Percentiles rank a stretch among this genome's conserved stretches.
Evolutionary conservation across 345 rosid species (phyloP).

Genomic region (Ailanthus altissimus): DNA sequence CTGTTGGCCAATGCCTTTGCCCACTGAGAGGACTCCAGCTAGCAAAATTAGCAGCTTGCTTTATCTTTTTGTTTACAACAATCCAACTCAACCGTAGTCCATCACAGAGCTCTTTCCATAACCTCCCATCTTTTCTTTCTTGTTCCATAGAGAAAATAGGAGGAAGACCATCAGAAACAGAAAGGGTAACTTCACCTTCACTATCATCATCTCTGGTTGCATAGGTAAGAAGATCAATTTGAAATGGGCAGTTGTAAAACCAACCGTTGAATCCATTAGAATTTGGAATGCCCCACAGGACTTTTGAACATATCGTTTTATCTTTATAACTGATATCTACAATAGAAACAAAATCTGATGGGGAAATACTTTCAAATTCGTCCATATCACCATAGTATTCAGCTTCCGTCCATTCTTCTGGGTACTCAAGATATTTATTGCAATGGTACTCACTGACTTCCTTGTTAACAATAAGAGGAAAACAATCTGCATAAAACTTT

Average conservation of each 20-base stretch:
- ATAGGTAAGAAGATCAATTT: conserved; percentile 58
- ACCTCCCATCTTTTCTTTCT: conserved; percentile 73
- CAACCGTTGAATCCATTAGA: conserved; percentile 64
- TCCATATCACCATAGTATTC: conserved; percentile 65
- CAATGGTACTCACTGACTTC: conserved; percentile 57
- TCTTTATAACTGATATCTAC: conserved; percentile 70
- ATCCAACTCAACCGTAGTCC: conserved; percentile 78
- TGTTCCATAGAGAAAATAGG: conserved; percentile 62
- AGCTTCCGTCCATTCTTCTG: conserved; percentile 73
- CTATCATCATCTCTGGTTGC: conserved; percentile 47
- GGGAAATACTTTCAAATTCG: conserved; percentile 50
- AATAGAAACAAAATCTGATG: conserved; percentile 65
- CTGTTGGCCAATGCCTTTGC: conserved; percentile 85
- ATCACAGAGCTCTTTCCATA: conserved; percentile 70
- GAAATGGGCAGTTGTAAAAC: conserved; percentile 76
- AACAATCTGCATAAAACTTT: conserved; percentile 75
- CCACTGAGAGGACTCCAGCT: conserved; percentile 86
- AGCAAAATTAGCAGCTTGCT: conserved; percentile 70
- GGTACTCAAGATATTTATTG: conserved; percentile 54
- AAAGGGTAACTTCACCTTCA: conserved; percentile 52
- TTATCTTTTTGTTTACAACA: conserved; percentile 59
- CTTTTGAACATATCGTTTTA: conserved; percentile 61
- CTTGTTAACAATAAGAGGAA: conserved; percentile 72
- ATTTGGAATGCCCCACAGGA: conserved; percentile 73
- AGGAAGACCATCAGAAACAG: conserved; percentile 67